Base-by-base conservation (phyloP, 768 basidiomycete species). In the Rhizopogon sp. region DNA sequence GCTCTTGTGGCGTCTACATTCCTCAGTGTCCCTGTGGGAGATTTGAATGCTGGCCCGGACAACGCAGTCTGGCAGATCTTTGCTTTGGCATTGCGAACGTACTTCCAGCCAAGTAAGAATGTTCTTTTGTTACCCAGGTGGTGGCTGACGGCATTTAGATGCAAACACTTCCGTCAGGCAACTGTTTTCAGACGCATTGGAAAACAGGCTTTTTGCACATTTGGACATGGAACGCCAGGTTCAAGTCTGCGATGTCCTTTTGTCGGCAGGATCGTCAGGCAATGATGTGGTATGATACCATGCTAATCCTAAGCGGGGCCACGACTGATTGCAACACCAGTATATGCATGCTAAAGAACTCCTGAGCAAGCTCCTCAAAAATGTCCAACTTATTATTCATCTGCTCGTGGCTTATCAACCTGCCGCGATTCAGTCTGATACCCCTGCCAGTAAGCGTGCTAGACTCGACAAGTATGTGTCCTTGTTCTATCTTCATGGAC, bases 391-490 rank as follows among this genome's bases (percentile, higher is more conserved):
- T 37, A 79, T 87, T 8, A 59, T 77, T 11, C 75, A 76, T 28
- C 71, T 92, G 14, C 71, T 90, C 6, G 62, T 69, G 17, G 61
- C 64, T 8, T 71, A 86, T 29, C 79, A 79, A 54, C 85, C 83
- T 2, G 62, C 64, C 17, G 66, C 73, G 2, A 62, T 65, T 20
- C 76, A 76, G 20, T 62, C 65, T 5, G 70, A 70, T 13, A 71
- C 79, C 8, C 82, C 82, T 13, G 79, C 80, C 1, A 76, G 72
- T 44, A 94, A 94, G 70, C 80, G 88, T 17, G 73, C 76, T 9
- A 90, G 84, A 64, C 66, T 82, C 6, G 73, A 80, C 8, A 74
- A 74, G 88, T 89, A 60, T 43, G 51, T 20, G 5, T 46, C 20
- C 17, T 54, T 33, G 9, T 14, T 41, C 20, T 3, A 3, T 17